These are phyloP conservation scores for Leishmania gerbilli DNA, from an alignment of 208 protist genomes.

Conservation along the genomic window DNA sequence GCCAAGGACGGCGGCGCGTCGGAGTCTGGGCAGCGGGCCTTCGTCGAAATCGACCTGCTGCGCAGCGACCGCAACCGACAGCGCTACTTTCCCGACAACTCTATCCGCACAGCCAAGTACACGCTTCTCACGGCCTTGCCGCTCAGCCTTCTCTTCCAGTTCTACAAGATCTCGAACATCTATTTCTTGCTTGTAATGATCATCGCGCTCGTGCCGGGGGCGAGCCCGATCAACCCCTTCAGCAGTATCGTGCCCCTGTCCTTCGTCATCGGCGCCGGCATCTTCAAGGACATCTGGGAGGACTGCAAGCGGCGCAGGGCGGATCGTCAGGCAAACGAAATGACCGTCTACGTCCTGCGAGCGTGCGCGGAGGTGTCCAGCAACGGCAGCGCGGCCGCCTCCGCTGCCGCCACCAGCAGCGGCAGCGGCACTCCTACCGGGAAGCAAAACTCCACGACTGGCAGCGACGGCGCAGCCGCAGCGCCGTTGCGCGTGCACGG, in stretches of 20 bases:
- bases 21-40: slow-evolving; percentile 10
- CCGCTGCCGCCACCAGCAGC: background rate
- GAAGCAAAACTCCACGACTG: background rate
- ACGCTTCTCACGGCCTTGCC: slow-evolving; percentile 68
- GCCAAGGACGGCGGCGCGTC: slow-evolving; percentile 13
- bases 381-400: background rate
- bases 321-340: slow-evolving; percentile 65
- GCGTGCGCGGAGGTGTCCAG: background rate
- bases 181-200: slow-evolving; percentile 94
- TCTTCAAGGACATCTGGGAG: slow-evolving; percentile 90
- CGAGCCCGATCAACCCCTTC: slow-evolving; percentile 88
- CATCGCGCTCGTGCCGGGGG: slow-evolving; percentile 83
- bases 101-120: slow-evolving; percentile 76
- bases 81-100: slow-evolving; percentile 57
- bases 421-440: background rate
- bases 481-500: background rate
- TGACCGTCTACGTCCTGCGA: slow-evolving; percentile 50
- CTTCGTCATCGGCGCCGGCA: slow-evolving; percentile 85
- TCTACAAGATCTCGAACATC: slow-evolving; percentile 89
- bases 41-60: slow-evolving; percentile 61
- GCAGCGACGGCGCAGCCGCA: background rate
- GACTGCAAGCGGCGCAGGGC: slow-evolving; percentile 70
- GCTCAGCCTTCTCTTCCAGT: slow-evolving; percentile 80
- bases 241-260: slow-evolving; percentile 84
- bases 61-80: slow-evolving; percentile 49